Evolutionary conservation across 139 green algal genomes (phyloP).

Genomic region (Zygnema cylindricum): DNA sequence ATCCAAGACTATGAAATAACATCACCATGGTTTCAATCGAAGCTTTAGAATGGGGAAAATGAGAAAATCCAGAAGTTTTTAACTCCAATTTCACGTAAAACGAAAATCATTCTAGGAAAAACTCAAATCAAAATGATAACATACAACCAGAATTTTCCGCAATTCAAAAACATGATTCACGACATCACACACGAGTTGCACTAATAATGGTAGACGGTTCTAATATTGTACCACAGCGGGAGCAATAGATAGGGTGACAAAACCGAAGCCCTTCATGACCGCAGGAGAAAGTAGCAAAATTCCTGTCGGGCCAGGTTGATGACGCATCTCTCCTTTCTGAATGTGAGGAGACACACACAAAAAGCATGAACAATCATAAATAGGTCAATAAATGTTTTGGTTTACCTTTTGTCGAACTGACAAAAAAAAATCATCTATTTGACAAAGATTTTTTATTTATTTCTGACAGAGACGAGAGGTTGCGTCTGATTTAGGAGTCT

Average conservation of each 20-base stretch:
- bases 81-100: no score
- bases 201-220: no score
- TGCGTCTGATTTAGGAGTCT: no score
- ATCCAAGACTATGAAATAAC: no score
- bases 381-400: not conserved
- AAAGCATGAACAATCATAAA: not conserved
- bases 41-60: no score
- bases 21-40: no score
- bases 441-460: not conserved
- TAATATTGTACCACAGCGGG: not conserved
- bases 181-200: no score
- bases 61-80: no score
- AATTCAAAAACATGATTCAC: no score
- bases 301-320: conserved; percentile 29
- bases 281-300: conserved; percentile 34
- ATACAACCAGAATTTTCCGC: no score
- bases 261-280: conserved; percentile 25
- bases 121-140: no score
- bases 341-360: not conserved
- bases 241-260: conserved; percentile 33
- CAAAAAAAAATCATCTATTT: not conserved
- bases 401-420: not conserved
- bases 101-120: no score
- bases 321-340: not conserved
- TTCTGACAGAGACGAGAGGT: not conserved